A percentile compares a stretch with the other conserved stretches of the same genome.
Conservation (phyloP, 2,329 filamentous ascomycete genomes). For the Ambrosiella xylebori region DNA sequence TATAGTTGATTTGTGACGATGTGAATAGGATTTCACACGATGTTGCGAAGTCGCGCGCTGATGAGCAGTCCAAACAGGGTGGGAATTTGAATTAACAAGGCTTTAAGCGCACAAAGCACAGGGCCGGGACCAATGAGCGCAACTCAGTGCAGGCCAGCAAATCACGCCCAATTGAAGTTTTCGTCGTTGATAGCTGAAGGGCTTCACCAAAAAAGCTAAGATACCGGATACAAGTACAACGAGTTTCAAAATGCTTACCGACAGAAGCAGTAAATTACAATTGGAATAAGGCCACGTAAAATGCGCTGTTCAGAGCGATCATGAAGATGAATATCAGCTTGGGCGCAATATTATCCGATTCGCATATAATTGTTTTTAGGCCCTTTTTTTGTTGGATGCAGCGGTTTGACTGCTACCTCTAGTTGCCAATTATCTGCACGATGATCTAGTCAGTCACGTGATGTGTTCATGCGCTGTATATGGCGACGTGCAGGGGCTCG, state of each 20-base stretch:
- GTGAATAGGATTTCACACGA: neutral
- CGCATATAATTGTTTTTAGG: neutral
- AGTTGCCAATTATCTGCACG: neutral
- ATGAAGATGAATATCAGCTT: neutral
- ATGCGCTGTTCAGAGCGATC: neutral
- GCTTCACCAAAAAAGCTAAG: no score
- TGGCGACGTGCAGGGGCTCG: neutral
- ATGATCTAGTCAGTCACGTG: slow-evolving; percentile 12
- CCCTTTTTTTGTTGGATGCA: neutral
- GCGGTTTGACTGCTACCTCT: neutral
- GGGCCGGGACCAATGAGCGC: neutral
- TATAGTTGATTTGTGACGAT: no score
- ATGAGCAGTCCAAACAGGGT: neutral
- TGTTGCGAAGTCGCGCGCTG: neutral
- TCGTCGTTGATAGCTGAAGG: neutral
- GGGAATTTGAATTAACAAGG: neutral
- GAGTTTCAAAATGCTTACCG: no score
- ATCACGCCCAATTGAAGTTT: neutral
- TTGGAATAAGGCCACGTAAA: no score
- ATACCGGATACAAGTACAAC: neutral
- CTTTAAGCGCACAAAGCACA: slow-evolving; percentile 5
- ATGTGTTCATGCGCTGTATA: slow-evolving; percentile 5
- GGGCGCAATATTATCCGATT: neutral
- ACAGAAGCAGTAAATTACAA: no score
- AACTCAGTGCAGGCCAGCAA: slow-evolving; percentile 3